Percentiles rank a stretch among this genome's conserved stretches.
These are phyloP conservation scores for Kalanchoe fedtschenkoi DNA, from an alignment of 164 flowering plant species.

Conservation along the genomic window DNA sequence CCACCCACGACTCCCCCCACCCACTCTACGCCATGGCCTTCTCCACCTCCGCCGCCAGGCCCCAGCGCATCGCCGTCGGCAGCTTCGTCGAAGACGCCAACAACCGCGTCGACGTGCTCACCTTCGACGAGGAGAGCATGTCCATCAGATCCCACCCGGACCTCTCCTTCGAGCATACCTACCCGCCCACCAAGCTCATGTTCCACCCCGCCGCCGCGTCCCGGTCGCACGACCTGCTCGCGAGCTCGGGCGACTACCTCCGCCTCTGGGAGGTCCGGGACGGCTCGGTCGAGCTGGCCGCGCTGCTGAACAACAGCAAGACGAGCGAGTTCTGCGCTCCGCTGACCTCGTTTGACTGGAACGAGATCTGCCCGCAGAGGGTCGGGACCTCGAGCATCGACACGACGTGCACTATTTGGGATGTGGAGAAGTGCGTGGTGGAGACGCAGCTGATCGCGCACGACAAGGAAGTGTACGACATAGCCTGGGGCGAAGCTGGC, in stretches of 20 bases:
- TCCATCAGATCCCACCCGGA: constrained; percentile 31
- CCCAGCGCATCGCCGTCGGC: constrained; percentile 67
- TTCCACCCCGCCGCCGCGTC: constrained; percentile 34
- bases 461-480: constrained; percentile 95
- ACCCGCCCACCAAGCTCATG: constrained; percentile 81
- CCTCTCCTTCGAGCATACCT: constrained; percentile 67
- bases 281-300: constrained; percentile 21
- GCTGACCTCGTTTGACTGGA: constrained; percentile 76
- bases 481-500: constrained; percentile 91
- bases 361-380: constrained; percentile 52
- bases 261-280: constrained; percentile 61
- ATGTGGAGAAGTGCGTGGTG: constrained; percentile 56
- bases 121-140: constrained; percentile 46
- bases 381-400: constrained; percentile 89
- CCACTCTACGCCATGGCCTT: too few relatives aligned
- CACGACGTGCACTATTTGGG: constrained; percentile 96
- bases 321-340: constrained; percentile 69
- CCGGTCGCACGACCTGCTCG: constrained; percentile 24
- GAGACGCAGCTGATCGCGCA: constrained; percentile 94
- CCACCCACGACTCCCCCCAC: too few relatives aligned
- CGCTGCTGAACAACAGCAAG: constrained; percentile 50
- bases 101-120: constrained; percentile 64
- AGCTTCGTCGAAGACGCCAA: constrained; percentile 59
- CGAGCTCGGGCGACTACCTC: constrained; percentile 73
- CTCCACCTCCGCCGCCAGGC: too few relatives aligned